phyloP scores from a whole-genome alignment of 176 grass and related monocot genomes.

The Guadua angustifolia region DNA sequence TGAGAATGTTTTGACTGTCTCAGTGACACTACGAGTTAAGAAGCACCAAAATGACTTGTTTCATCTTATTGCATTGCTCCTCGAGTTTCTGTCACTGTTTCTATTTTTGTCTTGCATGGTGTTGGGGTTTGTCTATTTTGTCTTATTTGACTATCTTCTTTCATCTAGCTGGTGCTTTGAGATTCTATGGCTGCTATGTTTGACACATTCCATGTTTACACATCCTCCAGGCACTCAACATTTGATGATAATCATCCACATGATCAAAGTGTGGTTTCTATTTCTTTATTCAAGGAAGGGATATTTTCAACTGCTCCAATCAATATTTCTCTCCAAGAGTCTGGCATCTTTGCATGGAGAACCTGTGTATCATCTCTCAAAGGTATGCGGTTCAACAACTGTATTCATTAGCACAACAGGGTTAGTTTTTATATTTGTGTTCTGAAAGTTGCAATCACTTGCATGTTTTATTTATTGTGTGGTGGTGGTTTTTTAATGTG shows the following conservation, averaged over 20 bases:
- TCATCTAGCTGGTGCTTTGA: neutral
- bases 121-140: neutral
- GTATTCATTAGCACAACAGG: constrained; percentile 12
- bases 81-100: neutral
- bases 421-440: neutral
- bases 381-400: constrained; percentile 54
- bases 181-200: constrained; percentile 2
- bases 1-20: constrained; percentile 1
- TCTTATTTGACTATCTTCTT: constrained; percentile 22
- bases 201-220: constrained; percentile 36
- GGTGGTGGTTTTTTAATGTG: neutral
- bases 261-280: constrained; percentile 56
- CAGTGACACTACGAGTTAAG: neutral
- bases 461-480: neutral
- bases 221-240: constrained; percentile 54
- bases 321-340: constrained; percentile 57
- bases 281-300: constrained; percentile 76
- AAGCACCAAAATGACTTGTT: neutral
- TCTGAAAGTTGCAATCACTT: neutral
- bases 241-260: constrained; percentile 56
- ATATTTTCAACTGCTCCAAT: constrained; percentile 78
- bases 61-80: constrained; percentile 24
- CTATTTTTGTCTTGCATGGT: neutral
- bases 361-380: constrained; percentile 63
- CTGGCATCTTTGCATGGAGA: constrained; percentile 71